Evolutionary conservation across 768 basidiomycete species (phyloP).

Genomic region (Auriscalpium orientale): DNA sequence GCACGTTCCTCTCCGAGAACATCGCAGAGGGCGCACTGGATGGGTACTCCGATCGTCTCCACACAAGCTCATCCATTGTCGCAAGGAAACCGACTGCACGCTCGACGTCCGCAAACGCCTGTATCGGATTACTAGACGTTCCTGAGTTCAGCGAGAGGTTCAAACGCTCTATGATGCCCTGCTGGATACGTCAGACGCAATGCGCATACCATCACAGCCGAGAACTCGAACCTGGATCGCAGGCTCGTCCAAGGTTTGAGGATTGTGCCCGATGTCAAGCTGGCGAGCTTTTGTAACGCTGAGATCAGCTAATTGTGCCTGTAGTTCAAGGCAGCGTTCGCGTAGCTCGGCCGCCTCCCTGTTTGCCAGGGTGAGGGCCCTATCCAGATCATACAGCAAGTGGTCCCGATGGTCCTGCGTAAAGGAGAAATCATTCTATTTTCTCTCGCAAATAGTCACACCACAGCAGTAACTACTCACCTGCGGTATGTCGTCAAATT

Average conservation of each 20-base stretch:
- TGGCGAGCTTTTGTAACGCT: not conserved
- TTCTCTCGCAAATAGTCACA: too few species aligned
- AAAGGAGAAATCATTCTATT: not conserved
- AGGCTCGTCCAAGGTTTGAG: not conserved
- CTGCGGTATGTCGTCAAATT: not conserved
- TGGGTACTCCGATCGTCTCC: conserved; percentile 13
- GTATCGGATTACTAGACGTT: not conserved
- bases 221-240: not conserved
- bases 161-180: not conserved
- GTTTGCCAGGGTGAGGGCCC: conserved; percentile 7
- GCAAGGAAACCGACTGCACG: conserved; percentile 12
- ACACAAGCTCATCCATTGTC: conserved; percentile 14
- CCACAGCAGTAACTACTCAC: not conserved
- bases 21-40: conserved; percentile 2
- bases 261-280: not conserved
- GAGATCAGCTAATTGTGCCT: not conserved
- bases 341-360: conserved; percentile 9
- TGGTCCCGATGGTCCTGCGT: not conserved
- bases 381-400: conserved; percentile 2
- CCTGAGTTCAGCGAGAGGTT: not conserved
- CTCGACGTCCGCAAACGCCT: conserved; percentile 1
- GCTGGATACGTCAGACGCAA: not conserved
- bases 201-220: not conserved
- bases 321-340: not conserved
- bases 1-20: conserved; percentile 12